phyloP scores from a whole-genome alignment of 2,329 filamentous ascomycete species.

The Tolypocladium sp. region DNA sequence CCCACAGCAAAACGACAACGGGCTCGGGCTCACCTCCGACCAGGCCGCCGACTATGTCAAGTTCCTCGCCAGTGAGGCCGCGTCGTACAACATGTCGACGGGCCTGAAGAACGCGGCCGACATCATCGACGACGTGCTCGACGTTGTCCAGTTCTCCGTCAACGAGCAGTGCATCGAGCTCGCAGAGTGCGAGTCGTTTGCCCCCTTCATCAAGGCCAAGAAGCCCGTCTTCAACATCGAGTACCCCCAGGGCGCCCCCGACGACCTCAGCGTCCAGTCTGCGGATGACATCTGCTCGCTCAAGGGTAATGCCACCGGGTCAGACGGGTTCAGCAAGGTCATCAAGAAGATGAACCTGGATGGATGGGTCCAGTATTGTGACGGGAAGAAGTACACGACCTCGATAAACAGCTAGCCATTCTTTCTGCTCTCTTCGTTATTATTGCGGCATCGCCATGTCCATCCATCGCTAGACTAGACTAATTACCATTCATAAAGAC shows the following conservation, averaged over 20 bases:
- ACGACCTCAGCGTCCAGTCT: slow-evolving; percentile 21
- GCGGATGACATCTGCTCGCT: slow-evolving; percentile 33
- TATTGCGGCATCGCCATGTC: neutral
- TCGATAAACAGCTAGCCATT: neutral
- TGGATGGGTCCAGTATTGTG: slow-evolving; percentile 52
- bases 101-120: slow-evolving; percentile 61
- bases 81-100: slow-evolving; percentile 44
- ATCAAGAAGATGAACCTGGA: slow-evolving; percentile 58
- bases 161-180: slow-evolving; percentile 61
- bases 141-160: slow-evolving; percentile 54
- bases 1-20: slow-evolving; percentile 47
- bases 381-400: slow-evolving; percentile 20
- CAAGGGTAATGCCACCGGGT: slow-evolving; percentile 26
- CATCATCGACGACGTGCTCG: slow-evolving; percentile 41
- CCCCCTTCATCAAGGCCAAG: slow-evolving; percentile 44
- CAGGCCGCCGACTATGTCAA: slow-evolving; percentile 50
- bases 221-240: slow-evolving; percentile 70
- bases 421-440: neutral
- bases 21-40: slow-evolving; percentile 44
- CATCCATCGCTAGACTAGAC: neutral
- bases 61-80: slow-evolving; percentile 49
- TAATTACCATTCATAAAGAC: neutral
- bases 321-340: slow-evolving; percentile 50
- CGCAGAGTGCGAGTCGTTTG: slow-evolving; percentile 49
- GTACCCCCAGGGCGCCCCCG: slow-evolving; percentile 46